These are phyloP conservation scores for Lactarius akahatsu DNA, from an alignment of 768 basidiomycete species.

Conservation along the genomic window DNA sequence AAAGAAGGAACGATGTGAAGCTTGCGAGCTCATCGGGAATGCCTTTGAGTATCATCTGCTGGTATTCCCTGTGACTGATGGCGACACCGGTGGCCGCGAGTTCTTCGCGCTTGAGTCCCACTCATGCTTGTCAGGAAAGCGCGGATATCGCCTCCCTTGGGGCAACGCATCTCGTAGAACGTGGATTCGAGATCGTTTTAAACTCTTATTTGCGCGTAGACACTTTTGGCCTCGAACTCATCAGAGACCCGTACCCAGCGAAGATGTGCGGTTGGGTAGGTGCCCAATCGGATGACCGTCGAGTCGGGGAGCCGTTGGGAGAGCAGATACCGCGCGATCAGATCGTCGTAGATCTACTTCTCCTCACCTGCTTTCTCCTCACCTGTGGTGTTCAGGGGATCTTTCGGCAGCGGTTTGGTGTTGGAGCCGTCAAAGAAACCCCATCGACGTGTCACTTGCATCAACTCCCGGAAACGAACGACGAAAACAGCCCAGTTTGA, in stretches of 20 bases:
- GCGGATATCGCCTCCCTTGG: background rate
- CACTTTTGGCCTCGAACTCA: background rate
- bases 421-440: background rate
- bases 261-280: background rate
- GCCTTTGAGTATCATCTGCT: too few relatives aligned
- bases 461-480: background rate
- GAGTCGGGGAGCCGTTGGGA: background rate
- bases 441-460: background rate
- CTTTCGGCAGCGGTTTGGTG: background rate
- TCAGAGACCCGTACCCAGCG: background rate
- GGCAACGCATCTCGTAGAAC: background rate
- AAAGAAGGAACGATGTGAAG: background rate
- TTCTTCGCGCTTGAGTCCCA: too few relatives aligned
- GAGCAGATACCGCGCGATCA: background rate
- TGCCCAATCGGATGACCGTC: background rate
- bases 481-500: background rate
- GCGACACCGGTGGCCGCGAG: too few relatives aligned
- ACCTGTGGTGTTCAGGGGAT: background rate
- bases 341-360: background rate
- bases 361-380: background rate
- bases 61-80: too few relatives aligned
- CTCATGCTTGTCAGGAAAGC: too few relatives aligned
- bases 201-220: too few relatives aligned
- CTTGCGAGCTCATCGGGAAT: too few relatives aligned
- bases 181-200: background rate